Base-by-base conservation (phyloP, 352 stramenopile genomes). In the Thalassiosira sp. region DNA sequence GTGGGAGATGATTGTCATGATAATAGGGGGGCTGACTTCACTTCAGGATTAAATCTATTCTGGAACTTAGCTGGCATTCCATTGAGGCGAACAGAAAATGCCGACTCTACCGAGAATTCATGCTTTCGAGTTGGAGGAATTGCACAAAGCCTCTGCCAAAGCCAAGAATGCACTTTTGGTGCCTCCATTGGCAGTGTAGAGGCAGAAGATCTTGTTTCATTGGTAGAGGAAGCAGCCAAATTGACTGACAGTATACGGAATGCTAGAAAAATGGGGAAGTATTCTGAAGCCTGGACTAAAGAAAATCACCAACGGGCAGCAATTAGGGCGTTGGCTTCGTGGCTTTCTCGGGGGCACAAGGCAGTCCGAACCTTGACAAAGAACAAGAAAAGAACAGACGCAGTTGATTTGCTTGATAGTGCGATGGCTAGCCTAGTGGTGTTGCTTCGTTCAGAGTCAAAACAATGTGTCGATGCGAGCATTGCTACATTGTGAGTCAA, bases 61-160 rank as follows among this genome's bases (percentile, higher is more conserved):
- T 61, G 40, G 53, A 74, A 74, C 43, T 74, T 74, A n/a, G 42
- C 65, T 59, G 65, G 65, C 1, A 54, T 74, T 31, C 43, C 28
- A 31, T 28, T 61, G 13, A 59, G 22, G 31, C 40, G 27, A 46
- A 2, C 18, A 15, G 37, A 28, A 22, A 31, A n/a, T 56, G n/a
- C 3, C 16, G 20, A 61, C 6, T 43, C 43, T 27, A 8, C 11
- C 6, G 22, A 58, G 13, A 28, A 18, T 24, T 1, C 11, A 11
- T 45, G 25, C 37, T 74, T 54, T 5, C 37, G 65, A 67, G 45
- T 74, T 0, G 65, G 65, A 22, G 65, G 65, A 20, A 74, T 74
- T 24, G 54, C 65, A 16, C 53, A 65, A 35, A 62, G 65, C 42
- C 53, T 74, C 16, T 66, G 52, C 28, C 64, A 51, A 57, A n/a